phyloP scores from a whole-genome alignment of 129 eudicot species.

The Gnaphalium uliginosum region DNA sequence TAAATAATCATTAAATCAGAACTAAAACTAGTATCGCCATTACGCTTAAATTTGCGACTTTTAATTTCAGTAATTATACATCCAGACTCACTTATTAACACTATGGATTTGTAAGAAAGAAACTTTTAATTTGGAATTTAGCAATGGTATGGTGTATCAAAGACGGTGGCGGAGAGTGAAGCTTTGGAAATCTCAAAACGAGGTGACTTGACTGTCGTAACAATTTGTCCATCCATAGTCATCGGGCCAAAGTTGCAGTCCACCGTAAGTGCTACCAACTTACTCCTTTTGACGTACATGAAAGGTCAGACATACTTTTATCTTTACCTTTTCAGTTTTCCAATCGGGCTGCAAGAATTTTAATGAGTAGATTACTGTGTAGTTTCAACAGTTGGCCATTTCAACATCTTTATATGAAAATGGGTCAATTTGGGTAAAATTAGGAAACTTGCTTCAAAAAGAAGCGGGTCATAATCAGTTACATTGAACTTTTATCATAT shows the following conservation, averaged over 20 bases:
- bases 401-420: no score
- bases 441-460: no score
- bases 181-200: constrained; percentile 34
- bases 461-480: no score
- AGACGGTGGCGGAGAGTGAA: constrained; percentile 46
- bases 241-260: constrained; percentile 57
- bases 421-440: no score
- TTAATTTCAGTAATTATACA: no score
- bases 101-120: constrained; percentile 1
- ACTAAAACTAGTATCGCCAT: no score
- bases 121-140: constrained; percentile 9
- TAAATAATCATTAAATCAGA: no score
- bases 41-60: no score
- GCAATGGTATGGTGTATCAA: constrained; percentile 46
- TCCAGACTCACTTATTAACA: not conserved
- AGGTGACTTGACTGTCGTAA: constrained; percentile 33
- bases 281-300: constrained; percentile 36
- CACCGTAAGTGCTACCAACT: constrained; percentile 38
- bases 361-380: no score
- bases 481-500: no score
- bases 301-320: constrained; percentile 26
- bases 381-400: no score
- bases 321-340: not conserved
- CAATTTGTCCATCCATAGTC: constrained; percentile 46
- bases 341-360: not conserved